Percentiles rank a stretch among this genome's conserved stretches.
phyloP scores from a whole-genome alignment of 352 stramenopile species.

The Pythium coloratum region DNA sequence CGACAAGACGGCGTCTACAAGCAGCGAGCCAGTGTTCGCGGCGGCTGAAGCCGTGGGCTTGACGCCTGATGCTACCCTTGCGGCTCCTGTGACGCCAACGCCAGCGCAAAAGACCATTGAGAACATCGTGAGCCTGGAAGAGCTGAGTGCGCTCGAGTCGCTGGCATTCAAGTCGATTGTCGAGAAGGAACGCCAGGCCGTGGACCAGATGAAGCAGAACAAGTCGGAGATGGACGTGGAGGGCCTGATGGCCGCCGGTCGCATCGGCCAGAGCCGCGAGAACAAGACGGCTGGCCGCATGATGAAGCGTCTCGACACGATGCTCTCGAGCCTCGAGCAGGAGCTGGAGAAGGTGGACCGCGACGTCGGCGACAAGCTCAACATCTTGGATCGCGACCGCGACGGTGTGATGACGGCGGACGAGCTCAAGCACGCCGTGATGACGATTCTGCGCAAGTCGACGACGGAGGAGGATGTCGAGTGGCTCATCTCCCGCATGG shows the following conservation, averaged over 20 bases:
- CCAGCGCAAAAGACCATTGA: conserved; percentile 51
- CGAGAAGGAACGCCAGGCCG: conserved; percentile 81
- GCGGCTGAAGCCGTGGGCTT: conserved; percentile 22
- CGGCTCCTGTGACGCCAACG: conserved; percentile 29
- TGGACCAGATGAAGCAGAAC: conserved; percentile 86
- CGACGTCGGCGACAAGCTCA: conserved; percentile 97
- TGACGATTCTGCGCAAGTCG: conserved; percentile 93
- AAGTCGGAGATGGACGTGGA: conserved; percentile 90
- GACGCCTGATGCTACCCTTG: conserved; percentile 23
- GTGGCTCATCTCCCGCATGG: conserved; percentile 93
- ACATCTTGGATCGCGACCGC: conserved; percentile 97
- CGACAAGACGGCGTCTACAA: conserved; percentile 6
- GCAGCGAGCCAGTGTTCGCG: conserved; percentile 18
- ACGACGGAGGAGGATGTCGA: conserved; percentile 95
- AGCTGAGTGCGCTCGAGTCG: conserved; percentile 79
- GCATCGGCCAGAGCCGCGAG: conserved; percentile 78
- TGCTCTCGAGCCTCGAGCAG: conserved; percentile 93
- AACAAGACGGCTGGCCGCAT: conserved; percentile 91
- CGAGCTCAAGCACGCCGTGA: conserved; percentile 94
- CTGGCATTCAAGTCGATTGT: conserved; percentile 87
- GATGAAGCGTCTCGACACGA: conserved; percentile 92
- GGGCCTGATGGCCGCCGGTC: conserved; percentile 69
- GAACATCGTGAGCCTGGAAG: conserved; percentile 80
- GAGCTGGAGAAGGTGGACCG: conserved; percentile 94
- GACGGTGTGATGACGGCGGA: conserved; percentile 95